Conservation (phyloP, 345 rosid species). For the Pistacia vera region DNA sequence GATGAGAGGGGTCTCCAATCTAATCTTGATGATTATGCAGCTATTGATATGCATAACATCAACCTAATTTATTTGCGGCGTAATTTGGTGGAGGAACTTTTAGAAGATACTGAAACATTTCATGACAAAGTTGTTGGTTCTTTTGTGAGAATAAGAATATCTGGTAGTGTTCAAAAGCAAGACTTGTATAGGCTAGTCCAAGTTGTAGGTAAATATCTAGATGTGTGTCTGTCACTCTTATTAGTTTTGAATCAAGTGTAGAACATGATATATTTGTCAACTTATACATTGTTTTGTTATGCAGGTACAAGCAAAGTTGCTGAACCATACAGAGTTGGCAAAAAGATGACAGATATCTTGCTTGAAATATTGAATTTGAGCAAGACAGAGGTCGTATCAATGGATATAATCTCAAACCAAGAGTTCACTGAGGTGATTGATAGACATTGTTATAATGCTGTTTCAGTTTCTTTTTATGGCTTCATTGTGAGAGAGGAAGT, state of each 20-base stretch:
- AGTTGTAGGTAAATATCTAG: conserved; percentile 71
- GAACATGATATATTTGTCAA: conserved; percentile 14
- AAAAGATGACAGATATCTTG: conserved; percentile 66
- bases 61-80: conserved; percentile 85
- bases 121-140: conserved; percentile 83
- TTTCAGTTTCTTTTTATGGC: neutral
- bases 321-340: conserved; percentile 89
- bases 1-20: conserved; percentile 75
- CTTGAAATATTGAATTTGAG: conserved; percentile 87
- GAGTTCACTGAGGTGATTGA: conserved; percentile 91
- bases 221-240: conserved; percentile 12
- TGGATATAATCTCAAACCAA: conserved; percentile 96
- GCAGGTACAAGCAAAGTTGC: conserved; percentile 88
- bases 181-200: conserved; percentile 97
- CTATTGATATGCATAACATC: conserved; percentile 87
- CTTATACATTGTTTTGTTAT: conserved; percentile 22
- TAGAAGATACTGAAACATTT: conserved; percentile 76
- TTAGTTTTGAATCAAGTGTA: conserved; percentile 7
- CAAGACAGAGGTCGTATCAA: conserved; percentile 84
- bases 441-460: neutral
- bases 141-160: conserved; percentile 92
- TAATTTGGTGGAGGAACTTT: conserved; percentile 80
- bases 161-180: conserved; percentile 93
- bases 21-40: conserved; percentile 93
- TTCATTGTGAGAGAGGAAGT: conserved; percentile 5